A percentile compares a stretch with the other conserved stretches of the same genome.
Evolutionary conservation across 2,329 filamentous ascomycete species (phyloP).

Genomic region (Magnaporthiopsis rhizophila): DNA sequence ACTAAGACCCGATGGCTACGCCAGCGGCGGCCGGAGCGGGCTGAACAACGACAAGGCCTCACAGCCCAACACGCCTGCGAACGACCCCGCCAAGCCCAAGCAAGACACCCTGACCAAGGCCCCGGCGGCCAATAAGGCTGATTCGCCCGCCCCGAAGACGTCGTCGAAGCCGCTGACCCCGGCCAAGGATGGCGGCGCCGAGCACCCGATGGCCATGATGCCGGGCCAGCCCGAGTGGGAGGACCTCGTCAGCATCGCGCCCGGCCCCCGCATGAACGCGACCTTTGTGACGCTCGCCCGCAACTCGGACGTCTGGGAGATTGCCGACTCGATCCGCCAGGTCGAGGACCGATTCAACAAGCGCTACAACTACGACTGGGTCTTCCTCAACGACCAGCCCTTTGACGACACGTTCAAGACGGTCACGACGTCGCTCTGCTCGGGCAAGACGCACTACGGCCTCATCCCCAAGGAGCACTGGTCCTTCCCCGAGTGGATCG

Average conservation of each 20-base stretch:
- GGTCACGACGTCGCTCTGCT: slow-evolving; percentile 81
- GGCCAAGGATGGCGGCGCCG: slow-evolving; percentile 27
- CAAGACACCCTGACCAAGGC: slow-evolving; percentile 5
- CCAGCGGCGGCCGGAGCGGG: not conserved
- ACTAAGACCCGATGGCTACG: not conserved
- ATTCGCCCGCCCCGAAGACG: slow-evolving; percentile 9
- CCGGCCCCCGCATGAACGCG: slow-evolving; percentile 80
- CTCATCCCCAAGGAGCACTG: slow-evolving; percentile 87
- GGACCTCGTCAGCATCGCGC: slow-evolving; percentile 42
- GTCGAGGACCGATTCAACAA: slow-evolving; percentile 98
- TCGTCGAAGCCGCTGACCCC: slow-evolving; percentile 17
- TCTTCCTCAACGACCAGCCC: slow-evolving; percentile 93
- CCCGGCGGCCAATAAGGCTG: slow-evolving; percentile 10
- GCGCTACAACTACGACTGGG: slow-evolving; percentile 97
- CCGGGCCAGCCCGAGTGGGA: slow-evolving; percentile 46
- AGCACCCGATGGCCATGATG: slow-evolving; percentile 43
- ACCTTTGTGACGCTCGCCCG: slow-evolving; percentile 95
- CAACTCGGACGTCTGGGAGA: slow-evolving; percentile 93
- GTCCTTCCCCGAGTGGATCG: slow-evolving; percentile 94
- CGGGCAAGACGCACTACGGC: slow-evolving; percentile 86
- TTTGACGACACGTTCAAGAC: slow-evolving; percentile 93
- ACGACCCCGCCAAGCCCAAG: slow-evolving; percentile 1
- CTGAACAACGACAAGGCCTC: slow-evolving; percentile 18
- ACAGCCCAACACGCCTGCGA: slow-evolving; percentile 7
- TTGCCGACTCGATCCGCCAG: slow-evolving; percentile 89